Evolutionary conservation across 2,329 filamentous ascomycete species (phyloP), one percentile per base, ranked within the genome.

Genomic region (Tolypocladium nubicola): DNA sequence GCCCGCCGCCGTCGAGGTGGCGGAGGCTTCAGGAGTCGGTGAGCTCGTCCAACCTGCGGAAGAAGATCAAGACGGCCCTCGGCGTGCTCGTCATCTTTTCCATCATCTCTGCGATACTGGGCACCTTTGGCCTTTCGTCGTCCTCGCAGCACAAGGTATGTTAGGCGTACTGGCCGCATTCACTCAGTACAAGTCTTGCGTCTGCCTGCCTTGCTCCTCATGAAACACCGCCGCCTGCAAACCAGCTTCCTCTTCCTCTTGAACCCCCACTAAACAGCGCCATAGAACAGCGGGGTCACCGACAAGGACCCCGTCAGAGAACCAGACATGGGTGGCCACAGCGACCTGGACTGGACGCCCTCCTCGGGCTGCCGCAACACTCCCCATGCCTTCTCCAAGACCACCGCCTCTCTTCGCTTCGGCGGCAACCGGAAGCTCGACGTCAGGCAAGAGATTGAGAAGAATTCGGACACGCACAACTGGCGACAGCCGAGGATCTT

Each of bases 381-480:
- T 0, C 61, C 62, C 19, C 56, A 66, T 45, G 64, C 56, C 38
- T 59, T 58, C 45, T 53, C 57, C 41, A 64, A 57, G 19, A 50
- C 55, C 6, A 61, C 56, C 6, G 58, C 62, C 11, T n/a, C 57
- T 3, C 13, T 78, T 11, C 63, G 69, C 21, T 76, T 79, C 54
- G 65, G 63, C 40, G 59, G 60, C 16, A 62, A 65, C 16, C 71
- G 66, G n/a, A 68, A 67, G 49, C 61, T 82, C 19, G 65, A 62
- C 3, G 67, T 82, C 54, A 56, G 69, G 14, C 74, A 83, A 60
- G 68, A 66, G n/a, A 57, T 68, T 11, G 60, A 65, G 21, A 62
- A 65, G 1, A 61, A 59, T 1, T 49, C 62, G 13, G 43, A 61
- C n/a, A 59, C 37, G n/a, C 57, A 53, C 53, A 61, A 53, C 8